Percentiles rank a stretch among this genome's conserved stretches.
Evolutionary conservation across 495 filamentous ascomycete genomes (phyloP).

Genomic region (Podospora anserina): DNA sequence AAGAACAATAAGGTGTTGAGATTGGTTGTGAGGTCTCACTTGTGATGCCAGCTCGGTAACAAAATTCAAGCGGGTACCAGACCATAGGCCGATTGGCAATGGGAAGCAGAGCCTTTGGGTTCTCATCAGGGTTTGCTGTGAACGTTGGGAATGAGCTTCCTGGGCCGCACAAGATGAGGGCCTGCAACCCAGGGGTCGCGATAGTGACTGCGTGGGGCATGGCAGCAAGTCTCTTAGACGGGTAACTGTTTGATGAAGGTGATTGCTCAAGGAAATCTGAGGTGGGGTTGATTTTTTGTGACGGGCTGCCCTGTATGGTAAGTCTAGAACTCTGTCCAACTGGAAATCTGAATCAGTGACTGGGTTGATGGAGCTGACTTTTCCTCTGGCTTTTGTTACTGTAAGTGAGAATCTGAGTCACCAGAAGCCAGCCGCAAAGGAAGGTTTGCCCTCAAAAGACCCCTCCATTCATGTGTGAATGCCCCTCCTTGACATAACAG

Average conservation of each 20-base stretch:
- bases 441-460: neutral
- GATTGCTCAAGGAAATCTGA: neutral
- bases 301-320: neutral
- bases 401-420: neutral
- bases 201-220: conserved; percentile 26
- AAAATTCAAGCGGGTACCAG: conserved; percentile 90
- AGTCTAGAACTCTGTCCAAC: neutral
- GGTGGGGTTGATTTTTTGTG: too few relatives aligned
- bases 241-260: neutral
- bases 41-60: conserved; percentile 78
- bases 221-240: neutral
- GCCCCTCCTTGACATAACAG: neutral
- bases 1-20: neutral
- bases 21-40: conserved; percentile 45
- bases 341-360: neutral
- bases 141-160: conserved; percentile 89
- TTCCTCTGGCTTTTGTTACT: neutral
- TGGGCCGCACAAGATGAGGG: conserved; percentile 87
- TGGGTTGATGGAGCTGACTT: neutral
- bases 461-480: neutral
- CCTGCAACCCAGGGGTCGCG: conserved; percentile 64
- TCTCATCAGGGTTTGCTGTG: conserved; percentile 81
- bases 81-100: conserved; percentile 96
- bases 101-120: conserved; percentile 85
- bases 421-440: neutral